Conservation (phyloP, 768 basidiomycete species). For the Boletus rufocinnamomeus region DNA sequence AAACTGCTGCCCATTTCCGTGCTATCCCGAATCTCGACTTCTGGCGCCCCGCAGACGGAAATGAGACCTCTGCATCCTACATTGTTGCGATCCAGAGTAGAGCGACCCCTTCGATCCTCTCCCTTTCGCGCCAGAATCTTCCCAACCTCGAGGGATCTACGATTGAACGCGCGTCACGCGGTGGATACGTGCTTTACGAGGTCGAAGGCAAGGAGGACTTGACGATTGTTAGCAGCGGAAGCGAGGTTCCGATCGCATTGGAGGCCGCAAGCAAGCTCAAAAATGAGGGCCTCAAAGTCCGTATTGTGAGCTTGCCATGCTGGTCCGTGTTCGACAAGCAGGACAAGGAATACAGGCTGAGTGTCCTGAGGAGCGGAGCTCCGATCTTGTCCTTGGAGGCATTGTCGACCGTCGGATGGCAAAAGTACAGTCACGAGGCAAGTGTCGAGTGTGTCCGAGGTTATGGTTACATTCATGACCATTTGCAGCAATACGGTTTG, state of each 20-base stretch:
- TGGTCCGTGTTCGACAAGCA: constrained; percentile 89
- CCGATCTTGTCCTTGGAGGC: constrained; percentile 92
- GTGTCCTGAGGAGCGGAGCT: constrained; percentile 85
- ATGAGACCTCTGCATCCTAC: constrained; percentile 96
- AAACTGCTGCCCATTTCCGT: constrained; percentile 84
- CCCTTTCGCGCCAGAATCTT: constrained; percentile 86
- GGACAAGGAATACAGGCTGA: constrained; percentile 72
- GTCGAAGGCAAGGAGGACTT: constrained; percentile 71
- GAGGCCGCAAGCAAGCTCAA: constrained; percentile 84
- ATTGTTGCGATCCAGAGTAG: constrained; percentile 71
- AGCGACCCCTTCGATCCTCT: constrained; percentile 80
- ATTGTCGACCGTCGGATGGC: constrained; percentile 80
- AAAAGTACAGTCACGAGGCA: constrained; percentile 85
- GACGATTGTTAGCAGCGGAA: constrained; percentile 87
- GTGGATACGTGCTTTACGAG: constrained; percentile 90
- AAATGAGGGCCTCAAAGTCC: constrained; percentile 74
- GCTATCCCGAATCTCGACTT: constrained; percentile 90
- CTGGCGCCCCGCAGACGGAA: constrained; percentile 93
- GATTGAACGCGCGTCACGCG: constrained; percentile 79
- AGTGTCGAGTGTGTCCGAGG: constrained; percentile 9
- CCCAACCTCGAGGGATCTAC: constrained; percentile 89
- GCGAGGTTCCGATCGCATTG: constrained; percentile 85
- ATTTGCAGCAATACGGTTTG: constrained; percentile 65
- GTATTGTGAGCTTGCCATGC: constrained; percentile 87
- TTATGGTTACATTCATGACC: background rate